These are phyloP conservation scores for Termitomyces sp. DNA, from an alignment of 768 basidiomycete genomes.

Conservation along the genomic window DNA sequence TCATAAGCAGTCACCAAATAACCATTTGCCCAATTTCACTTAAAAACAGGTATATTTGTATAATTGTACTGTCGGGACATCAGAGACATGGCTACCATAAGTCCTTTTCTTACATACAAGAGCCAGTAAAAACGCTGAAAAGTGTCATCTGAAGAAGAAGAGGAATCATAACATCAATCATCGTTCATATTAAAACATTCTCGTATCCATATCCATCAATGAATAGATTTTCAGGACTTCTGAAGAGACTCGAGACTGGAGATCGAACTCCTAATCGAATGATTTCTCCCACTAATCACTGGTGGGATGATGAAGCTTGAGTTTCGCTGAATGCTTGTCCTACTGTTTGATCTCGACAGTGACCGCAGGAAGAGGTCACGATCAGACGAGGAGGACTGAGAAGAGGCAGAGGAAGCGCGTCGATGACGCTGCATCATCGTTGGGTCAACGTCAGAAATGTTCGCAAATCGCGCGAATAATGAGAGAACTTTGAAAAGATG, in stretches of 20 bases:
- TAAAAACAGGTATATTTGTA: background rate
- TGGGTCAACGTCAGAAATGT: conserved; percentile 72
- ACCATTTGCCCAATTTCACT: background rate
- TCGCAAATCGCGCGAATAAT: conserved; percentile 70
- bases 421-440: conserved; percentile 75
- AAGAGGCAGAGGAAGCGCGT: conserved; percentile 70
- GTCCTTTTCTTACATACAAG: background rate
- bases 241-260: conserved; percentile 16
- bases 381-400: conserved; percentile 44
- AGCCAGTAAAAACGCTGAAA: background rate
- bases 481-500: conserved; percentile 58
- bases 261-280: conserved; percentile 15
- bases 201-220: background rate
- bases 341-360: conserved; percentile 40
- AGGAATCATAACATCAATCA: background rate
- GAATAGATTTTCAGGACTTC: background rate
- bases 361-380: conserved; percentile 33
- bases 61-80: background rate
- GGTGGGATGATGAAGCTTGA: conserved; percentile 28
- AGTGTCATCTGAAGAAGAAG: background rate
- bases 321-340: conserved; percentile 28
- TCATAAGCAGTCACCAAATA: background rate
- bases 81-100: background rate
- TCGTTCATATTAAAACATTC: background rate
- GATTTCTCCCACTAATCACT: conserved; percentile 18